Evolutionary conservation across 2,329 filamentous ascomycete species (phyloP).

Genomic region (Cladosporium oxysporum): DNA sequence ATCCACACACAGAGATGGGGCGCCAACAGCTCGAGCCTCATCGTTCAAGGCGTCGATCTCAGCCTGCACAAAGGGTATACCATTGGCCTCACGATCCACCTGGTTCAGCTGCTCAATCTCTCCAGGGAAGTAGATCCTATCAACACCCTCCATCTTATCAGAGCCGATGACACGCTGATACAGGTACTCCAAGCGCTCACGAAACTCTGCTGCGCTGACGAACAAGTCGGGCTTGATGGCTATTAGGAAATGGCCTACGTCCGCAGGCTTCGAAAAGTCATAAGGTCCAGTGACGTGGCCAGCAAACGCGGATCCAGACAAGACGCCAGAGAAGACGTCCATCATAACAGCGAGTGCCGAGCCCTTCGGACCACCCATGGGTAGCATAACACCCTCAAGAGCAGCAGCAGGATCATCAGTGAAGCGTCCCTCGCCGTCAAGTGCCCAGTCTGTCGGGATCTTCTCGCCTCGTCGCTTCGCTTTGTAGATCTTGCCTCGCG

Average conservation of each 20-base stretch:
- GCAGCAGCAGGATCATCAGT: conserved; percentile 65
- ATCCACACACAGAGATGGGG: background rate
- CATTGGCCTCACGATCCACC: conserved; percentile 43
- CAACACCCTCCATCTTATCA: conserved; percentile 56
- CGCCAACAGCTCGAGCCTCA: conserved; percentile 50
- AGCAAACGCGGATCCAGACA: conserved; percentile 77
- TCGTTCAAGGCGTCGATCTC: conserved; percentile 54
- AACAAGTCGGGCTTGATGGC: conserved; percentile 42
- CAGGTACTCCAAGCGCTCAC: conserved; percentile 56
- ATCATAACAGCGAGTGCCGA: conserved; percentile 74
- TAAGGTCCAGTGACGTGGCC: conserved; percentile 77
- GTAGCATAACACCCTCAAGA: conserved; percentile 76
- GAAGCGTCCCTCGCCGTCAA: conserved; percentile 64
- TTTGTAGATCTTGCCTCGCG: conserved; percentile 73
- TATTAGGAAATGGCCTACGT: conserved; percentile 41
- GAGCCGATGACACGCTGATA: conserved; percentile 56
- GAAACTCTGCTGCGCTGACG: conserved; percentile 38
- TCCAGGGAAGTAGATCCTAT: conserved; percentile 59
- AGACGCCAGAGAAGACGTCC: conserved; percentile 80
- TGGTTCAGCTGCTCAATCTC: conserved; percentile 57
- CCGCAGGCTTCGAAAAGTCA: conserved; percentile 55
- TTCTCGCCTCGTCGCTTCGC: conserved; percentile 66
- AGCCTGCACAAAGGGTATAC: conserved; percentile 52
- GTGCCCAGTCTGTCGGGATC: conserved; percentile 73
- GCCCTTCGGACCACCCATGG: conserved; percentile 83